phyloP scores from a whole-genome alignment of 129 eudicot genomes.

The Escallonia herrerae region DNA sequence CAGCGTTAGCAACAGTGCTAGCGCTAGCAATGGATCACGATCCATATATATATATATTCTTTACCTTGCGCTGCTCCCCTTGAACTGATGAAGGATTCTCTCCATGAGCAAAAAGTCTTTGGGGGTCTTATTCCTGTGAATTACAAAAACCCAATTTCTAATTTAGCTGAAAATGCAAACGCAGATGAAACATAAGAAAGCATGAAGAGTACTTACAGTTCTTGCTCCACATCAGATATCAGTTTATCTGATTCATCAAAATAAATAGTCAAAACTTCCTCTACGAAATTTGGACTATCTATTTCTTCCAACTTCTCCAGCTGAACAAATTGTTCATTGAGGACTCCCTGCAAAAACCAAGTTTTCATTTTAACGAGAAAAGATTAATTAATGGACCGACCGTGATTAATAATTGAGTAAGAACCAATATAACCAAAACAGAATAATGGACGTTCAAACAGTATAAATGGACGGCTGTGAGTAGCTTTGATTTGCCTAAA shows the following conservation, averaged over 20 bases:
- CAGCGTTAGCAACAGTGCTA: too few species aligned
- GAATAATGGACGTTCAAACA: background rate
- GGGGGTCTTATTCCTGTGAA: background rate
- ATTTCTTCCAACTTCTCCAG: background rate
- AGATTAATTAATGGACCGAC: too few species aligned
- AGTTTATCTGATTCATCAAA: background rate
- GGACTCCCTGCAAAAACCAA: background rate
- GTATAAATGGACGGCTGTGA: too few species aligned
- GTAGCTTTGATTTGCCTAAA: too few species aligned
- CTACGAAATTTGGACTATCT: constrained; percentile 1
- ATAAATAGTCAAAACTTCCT: background rate
- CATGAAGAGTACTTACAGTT: background rate
- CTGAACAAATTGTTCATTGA: background rate
- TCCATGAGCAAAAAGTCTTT: background rate
- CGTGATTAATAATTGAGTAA: too few species aligned
- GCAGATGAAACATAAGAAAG: too few species aligned
- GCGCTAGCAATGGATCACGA: too few species aligned
- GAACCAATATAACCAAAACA: background rate
- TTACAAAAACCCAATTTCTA: background rate
- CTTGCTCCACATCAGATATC: background rate
- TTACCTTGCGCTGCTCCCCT: constrained; percentile 11
- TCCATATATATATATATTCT: background rate
- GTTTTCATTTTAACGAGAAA: background rate
- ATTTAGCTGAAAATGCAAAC: background rate
- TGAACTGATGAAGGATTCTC: background rate